A percentile compares a stretch with the other conserved stretches of the same genome.
phyloP scores from a whole-genome alignment of 345 rosid species.

The Fremontodendron californicum region DNA sequence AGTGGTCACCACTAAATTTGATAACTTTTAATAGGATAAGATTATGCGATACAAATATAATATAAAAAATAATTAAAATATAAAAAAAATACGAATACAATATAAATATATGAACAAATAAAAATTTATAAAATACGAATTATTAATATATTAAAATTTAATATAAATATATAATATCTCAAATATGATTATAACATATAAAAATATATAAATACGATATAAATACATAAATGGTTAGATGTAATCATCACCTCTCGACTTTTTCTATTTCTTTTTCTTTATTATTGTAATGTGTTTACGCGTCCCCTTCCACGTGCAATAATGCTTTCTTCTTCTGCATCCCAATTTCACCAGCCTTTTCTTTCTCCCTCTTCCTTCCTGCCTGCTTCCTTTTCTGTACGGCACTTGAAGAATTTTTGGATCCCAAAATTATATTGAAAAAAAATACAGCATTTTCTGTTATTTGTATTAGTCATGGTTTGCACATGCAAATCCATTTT shows the following conservation, averaged over 20 bases:
- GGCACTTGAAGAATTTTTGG: background rate
- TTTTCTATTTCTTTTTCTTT: background rate
- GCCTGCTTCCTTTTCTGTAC: background rate
- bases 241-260: too few species aligned
- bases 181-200: too few species aligned
- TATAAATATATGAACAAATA: too few species aligned
- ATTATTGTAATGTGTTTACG: background rate
- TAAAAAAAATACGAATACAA: too few species aligned
- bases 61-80: too few species aligned
- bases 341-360: background rate
- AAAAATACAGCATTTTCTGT: background rate
- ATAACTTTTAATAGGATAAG: too few species aligned
- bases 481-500: background rate
- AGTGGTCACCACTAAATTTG: background rate
- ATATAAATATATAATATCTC: too few species aligned
- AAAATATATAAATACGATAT: too few species aligned
- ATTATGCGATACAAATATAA: too few species aligned
- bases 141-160: too few species aligned
- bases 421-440: background rate
- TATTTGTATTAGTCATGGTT: background rate
- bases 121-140: too few species aligned
- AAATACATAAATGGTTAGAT: too few species aligned
- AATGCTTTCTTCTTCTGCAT: background rate
- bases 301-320: constrained; percentile 4
- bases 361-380: background rate